Base-by-base conservation (phyloP, 208 protist genomes). In the Leishmania tropica region DNA sequence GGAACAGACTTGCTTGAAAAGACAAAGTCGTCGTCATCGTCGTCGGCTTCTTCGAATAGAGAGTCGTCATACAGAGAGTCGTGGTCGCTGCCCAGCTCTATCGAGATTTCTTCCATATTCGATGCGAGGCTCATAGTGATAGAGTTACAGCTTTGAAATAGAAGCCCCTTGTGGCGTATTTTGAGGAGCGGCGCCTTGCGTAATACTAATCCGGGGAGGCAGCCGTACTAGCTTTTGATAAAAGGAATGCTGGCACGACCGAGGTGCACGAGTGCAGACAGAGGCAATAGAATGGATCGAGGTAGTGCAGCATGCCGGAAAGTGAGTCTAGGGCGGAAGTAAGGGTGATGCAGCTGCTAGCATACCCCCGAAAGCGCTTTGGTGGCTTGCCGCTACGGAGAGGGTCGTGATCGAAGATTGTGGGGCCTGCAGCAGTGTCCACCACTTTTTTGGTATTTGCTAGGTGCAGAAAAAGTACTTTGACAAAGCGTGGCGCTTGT, bases 11-110 rank as follows among this genome's bases (percentile, higher is more conserved):
- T 77, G 40, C 83, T 89, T 1, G 83, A 87, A 28, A 89, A 77
- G 6, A 92, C 82, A 65, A 83, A 83, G 11, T 84, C 83, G 17
- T 83, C 88, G 24, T 86, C 86, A n/a, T 84, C 80, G 19, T 88
- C 86, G 54, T 90, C 85, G 37, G 56, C 72, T 56, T 88, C 85
- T 31, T 82, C 78, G 54, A 80, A 83, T 24, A 83, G n/a, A 35
- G 72, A 83, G 72, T 82, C 81, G 47, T 79, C 79, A 64, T 73
- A 75, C 51, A 77, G n/a, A 53, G 65, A 75, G 28, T 54, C 68
- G 3, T 84, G 72, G 6, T 83, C 87, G 62, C 82, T 85, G 28
- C 31, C 74, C 10, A 85, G 75, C 28, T 85, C 82, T 42, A 85
- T 85, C 40, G 82, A 85, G 40, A 81, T 64, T 53, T 85, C 81